phyloP scores from a whole-genome alignment of 805 yeast genomes.

The Naumovozyma dairenensis region DNA sequence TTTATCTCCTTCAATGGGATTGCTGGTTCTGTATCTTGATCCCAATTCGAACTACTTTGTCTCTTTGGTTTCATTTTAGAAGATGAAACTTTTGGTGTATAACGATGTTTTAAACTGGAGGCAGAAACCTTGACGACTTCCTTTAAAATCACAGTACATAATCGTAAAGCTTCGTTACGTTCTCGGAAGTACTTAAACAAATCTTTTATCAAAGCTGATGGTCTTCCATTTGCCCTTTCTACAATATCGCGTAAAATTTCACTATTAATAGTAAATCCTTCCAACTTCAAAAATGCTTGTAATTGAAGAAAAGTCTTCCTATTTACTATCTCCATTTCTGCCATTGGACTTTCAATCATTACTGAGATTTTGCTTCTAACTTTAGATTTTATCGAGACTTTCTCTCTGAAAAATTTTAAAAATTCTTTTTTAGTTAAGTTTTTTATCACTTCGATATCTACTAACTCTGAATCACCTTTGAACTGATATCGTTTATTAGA shows the following conservation, averaged over 20 bases:
- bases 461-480: slow-evolving; percentile 24
- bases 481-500: slow-evolving; percentile 35
- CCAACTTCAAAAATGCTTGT: slow-evolving; percentile 36
- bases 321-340: slow-evolving; percentile 30
- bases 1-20: not conserved
- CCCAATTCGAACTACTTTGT: not conserved
- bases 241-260: slow-evolving; percentile 33
- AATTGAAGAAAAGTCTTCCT: slow-evolving; percentile 33
- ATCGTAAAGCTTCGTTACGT: slow-evolving; percentile 34
- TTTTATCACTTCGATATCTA: slow-evolving; percentile 29
- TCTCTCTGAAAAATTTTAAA: slow-evolving; percentile 27
- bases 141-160: slow-evolving; percentile 28
- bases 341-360: slow-evolving; percentile 32
- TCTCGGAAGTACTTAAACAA: slow-evolving; percentile 34
- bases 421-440: slow-evolving; percentile 29
- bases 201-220: slow-evolving; percentile 31
- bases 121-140: slow-evolving; percentile 27
- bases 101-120: slow-evolving; percentile 6
- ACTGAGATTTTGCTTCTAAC: slow-evolving; percentile 35
- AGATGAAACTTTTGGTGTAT: not conserved
- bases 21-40: not conserved
- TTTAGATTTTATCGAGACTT: slow-evolving; percentile 31
- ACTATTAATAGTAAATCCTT: slow-evolving; percentile 38
- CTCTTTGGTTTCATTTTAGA: not conserved
- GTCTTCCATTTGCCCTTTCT: slow-evolving; percentile 31